Conservation (phyloP, 1,284 basidiomycete species). For the Spongispora temasekensis region DNA sequence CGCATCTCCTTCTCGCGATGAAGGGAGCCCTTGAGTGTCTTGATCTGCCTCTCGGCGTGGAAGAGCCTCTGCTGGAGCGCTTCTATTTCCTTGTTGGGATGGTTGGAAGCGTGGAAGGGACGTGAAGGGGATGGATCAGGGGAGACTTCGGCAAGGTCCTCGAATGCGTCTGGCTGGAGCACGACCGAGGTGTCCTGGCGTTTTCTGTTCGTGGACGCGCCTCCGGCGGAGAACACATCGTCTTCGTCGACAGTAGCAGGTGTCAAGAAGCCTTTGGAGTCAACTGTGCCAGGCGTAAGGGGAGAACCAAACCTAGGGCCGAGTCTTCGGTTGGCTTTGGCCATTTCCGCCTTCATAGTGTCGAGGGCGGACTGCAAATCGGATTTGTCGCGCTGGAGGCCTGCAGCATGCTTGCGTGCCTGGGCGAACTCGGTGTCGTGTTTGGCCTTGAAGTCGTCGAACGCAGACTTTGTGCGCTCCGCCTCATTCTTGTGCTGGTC, state of each 20-base stretch:
- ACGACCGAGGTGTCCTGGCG: slow-evolving; percentile 55
- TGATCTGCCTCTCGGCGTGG: slow-evolving; percentile 81
- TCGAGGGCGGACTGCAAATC: slow-evolving; percentile 86
- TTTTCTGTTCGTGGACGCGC: slow-evolving; percentile 63
- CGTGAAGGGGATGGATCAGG: slow-evolving; percentile 67
- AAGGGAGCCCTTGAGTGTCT: slow-evolving; percentile 74
- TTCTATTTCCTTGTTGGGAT: slow-evolving; percentile 79
- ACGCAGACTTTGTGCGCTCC: slow-evolving; percentile 68
- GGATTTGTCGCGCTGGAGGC: slow-evolving; percentile 87
- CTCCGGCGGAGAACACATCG: slow-evolving; percentile 65
- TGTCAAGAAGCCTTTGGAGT: slow-evolving; percentile 53
- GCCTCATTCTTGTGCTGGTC: slow-evolving; percentile 88
- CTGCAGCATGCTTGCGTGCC: slow-evolving; percentile 84
- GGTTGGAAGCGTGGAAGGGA: slow-evolving; percentile 63
- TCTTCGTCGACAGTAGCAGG: slow-evolving; percentile 59
- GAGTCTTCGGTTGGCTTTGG: slow-evolving; percentile 58
- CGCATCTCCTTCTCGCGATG: slow-evolving; percentile 79
- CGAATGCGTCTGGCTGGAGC: slow-evolving; percentile 56
- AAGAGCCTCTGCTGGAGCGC: slow-evolving; percentile 75
- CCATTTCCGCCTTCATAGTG: slow-evolving; percentile 68
- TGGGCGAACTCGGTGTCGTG: slow-evolving; percentile 94
- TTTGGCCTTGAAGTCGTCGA: slow-evolving; percentile 82
- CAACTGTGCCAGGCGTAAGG: slow-evolving; percentile 58
- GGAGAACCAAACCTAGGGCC: slow-evolving; percentile 66
- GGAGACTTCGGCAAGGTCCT: slow-evolving; percentile 59